Percentiles rank a stretch among this genome's conserved stretches.
Evolutionary conservation across 116 monocot genomes (phyloP).

Genomic region (Papilionanthe hybrid): DNA sequence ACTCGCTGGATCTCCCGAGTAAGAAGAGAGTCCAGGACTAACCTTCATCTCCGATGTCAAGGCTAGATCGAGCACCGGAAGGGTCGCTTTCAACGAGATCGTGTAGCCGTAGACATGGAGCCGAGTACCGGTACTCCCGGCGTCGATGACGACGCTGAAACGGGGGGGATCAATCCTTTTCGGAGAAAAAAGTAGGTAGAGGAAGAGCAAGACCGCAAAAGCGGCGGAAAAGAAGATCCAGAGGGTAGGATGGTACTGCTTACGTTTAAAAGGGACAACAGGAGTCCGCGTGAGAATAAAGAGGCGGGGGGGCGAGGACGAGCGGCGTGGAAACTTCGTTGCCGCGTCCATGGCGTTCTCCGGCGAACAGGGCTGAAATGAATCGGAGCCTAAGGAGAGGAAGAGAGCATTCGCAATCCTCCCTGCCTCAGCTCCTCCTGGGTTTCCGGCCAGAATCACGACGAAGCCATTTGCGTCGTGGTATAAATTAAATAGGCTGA

Average conservation of each 20-base stretch:
- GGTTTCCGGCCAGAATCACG: too few relatives aligned
- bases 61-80: slow-evolving; percentile 20
- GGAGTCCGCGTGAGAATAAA: neutral
- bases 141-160: slow-evolving; percentile 41
- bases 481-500: too few relatives aligned
- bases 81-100: neutral
- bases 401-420: neutral
- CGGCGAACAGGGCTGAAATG: neutral
- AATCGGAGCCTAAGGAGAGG: neutral
- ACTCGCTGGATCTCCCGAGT: slow-evolving; percentile 21
- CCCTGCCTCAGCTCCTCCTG: neutral
- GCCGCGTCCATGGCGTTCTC: neutral
- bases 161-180: neutral
- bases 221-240: slow-evolving; percentile 15
- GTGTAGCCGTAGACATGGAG: slow-evolving; percentile 35
- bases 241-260: neutral
- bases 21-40: slow-evolving; percentile 40
- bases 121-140: slow-evolving; percentile 44
- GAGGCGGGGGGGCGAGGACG: slow-evolving; percentile 1
- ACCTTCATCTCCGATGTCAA: slow-evolving; percentile 30
- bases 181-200: slow-evolving; percentile 12
- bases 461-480: too few relatives aligned
- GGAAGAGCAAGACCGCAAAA: neutral
- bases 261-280: neutral
- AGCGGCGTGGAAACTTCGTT: neutral